Evolutionary conservation across 169 alveolate genomes (phyloP), one percentile per base, ranked within the genome.

Genomic region (Plasmodium cynomolgi): DNA sequence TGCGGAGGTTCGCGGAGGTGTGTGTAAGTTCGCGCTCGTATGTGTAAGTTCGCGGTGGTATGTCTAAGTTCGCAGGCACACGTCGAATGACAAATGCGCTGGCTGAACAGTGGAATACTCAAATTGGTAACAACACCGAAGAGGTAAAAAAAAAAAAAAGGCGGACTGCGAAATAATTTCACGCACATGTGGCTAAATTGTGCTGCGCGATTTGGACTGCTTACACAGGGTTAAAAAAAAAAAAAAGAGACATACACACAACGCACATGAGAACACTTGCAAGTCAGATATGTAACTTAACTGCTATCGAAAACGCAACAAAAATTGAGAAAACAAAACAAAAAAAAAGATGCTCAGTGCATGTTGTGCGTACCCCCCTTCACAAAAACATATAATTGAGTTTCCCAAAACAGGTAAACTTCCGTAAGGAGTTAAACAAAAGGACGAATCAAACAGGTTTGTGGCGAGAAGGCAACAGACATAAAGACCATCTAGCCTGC

Each of bases 371-470:
- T 74, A 15, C 54, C 56, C 31, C 85, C 29, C 56, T 33, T 29
- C 11, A 80, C 9, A 37, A 44, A 47, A 80, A 39, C 62, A n/a
- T 39, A 80, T 44, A 80, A 80, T 80, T 80, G 33, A 80, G 33
- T 23, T 80, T 80, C 33, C 34, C n/a, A 80, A n/a, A 44, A 80
- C 75, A 39, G 56, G 62, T 20, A 71, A 44, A 80, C 31, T 39
- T 80, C 56, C 34, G 29, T 23, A 80, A 39, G 33, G 62, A 17
- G 20, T 80, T 41, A 80, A 41, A 80, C 20, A 56, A 31, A 56
- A 83, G 62, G 88, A 37, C 39, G 11, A 83, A 83, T 33, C 31
- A 41, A 83, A 83, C 84, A 77, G 15, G 84, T 44, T 77, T 77
- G 8, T 37, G 34, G 26, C n/a, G 13, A 77, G 11, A 44, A 39